Base-by-base conservation (phyloP, 2,329 filamentous ascomycete genomes). In the Cucurbitaria berberidis region DNA sequence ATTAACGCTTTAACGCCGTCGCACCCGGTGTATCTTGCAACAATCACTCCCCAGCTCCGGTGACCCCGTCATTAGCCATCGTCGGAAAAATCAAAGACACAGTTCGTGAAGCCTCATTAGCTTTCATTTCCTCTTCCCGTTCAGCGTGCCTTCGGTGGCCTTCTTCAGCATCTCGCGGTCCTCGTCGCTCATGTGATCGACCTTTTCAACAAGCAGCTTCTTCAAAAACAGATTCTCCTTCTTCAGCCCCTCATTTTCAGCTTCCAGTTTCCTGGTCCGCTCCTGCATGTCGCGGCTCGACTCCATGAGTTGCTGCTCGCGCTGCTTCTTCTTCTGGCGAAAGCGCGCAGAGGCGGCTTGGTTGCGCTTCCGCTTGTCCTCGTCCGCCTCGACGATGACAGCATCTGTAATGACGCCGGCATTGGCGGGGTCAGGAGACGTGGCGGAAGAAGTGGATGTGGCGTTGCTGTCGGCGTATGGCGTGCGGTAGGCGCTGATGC, bases 311-410 rank as follows among this genome's bases (percentile, higher is more conserved):
- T 90, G 89, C 75, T 93, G 89, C 80, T 96, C 91, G 45, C 91
- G 88, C 78, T 95, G 90, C 85, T 96, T 96, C 88, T 96, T 96
- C 86, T 96, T 96, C 73, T 95, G 86, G 54, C 91, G 89, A 83
- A 96, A 96, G 44, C 91, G 89, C 16, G 91, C 91, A 62, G 88
- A 92, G 49, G 91, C 91, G 27, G 91, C 91, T 2, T 92, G 96
- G 78, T 96, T 96, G 60, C 91, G 87, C 53, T 91, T 86, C 44
- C 91, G 88, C 79, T 96, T 96, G 74, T 96, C 91, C 76, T 96
- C 91, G 75, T 96, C 91, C 19, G 91, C 91, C 43, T 73, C 69
- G 34, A 64, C 55, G 22, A 69, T 54, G 15, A 70, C 44, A 4
- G 66, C 54, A 22, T 74, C 71, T 4, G 50, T 47, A 21, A 64